Conservation (phyloP, 352 stramenopile species). For the Phytophthora niederhauseri region DNA sequence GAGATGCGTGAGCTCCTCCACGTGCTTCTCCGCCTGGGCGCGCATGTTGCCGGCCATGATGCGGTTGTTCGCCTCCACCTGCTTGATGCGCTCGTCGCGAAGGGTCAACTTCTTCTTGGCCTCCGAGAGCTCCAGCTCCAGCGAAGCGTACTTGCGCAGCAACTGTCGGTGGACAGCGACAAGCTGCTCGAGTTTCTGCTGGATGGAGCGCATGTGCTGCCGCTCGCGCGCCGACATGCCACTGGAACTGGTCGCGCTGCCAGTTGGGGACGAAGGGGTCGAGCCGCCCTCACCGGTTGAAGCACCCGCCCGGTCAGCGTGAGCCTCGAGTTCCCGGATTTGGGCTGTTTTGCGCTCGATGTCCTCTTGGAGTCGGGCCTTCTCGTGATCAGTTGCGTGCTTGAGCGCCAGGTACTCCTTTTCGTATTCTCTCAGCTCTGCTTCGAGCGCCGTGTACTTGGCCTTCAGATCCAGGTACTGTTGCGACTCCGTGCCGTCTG, state of each 20-base stretch:
- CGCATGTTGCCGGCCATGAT: constrained; percentile 91
- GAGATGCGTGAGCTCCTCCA: constrained; percentile 87
- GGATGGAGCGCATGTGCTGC: constrained; percentile 89
- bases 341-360: constrained; percentile 66
- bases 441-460: constrained; percentile 60
- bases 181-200: constrained; percentile 92
- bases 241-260: constrained; percentile 32
- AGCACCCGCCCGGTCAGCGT: constrained; percentile 48
- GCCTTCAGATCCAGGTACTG: constrained; percentile 47
- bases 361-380: constrained; percentile 65
- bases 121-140: constrained; percentile 89
- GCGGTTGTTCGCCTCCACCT: constrained; percentile 89
- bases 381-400: constrained; percentile 59
- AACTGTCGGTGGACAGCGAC: constrained; percentile 91
- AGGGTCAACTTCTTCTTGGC: constrained; percentile 90
- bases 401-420: constrained; percentile 71
- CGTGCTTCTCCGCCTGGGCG: constrained; percentile 87
- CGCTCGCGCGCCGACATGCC: constrained; percentile 82
- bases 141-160: constrained; percentile 90
- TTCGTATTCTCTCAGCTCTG: constrained; percentile 71
- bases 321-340: constrained; percentile 69
- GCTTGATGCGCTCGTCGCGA: constrained; percentile 91
- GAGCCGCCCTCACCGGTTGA: constrained; percentile 35
- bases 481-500: constrained; percentile 36
- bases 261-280: constrained; percentile 38